Conservation (phyloP, 2,329 filamentous ascomycete species). For the Colletotrichum spaethianum region DNA sequence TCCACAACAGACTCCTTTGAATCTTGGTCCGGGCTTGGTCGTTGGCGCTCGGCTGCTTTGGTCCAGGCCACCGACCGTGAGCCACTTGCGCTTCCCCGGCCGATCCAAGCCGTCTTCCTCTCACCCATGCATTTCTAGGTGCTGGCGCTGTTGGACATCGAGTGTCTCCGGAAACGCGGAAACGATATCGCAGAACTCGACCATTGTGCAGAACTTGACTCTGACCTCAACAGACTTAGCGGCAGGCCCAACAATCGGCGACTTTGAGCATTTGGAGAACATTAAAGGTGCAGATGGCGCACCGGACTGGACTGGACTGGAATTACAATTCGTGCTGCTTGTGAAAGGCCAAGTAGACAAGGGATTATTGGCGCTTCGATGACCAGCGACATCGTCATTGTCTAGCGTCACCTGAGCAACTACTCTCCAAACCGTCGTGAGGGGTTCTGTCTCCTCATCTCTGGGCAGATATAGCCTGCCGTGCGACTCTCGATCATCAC, state of each 20-base stretch:
- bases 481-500: background rate
- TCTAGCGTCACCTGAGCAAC: background rate
- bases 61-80: constrained; percentile 4
- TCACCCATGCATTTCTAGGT: background rate
- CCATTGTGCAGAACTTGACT: no score
- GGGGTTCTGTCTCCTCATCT: background rate
- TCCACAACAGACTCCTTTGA: background rate
- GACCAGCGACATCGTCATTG: constrained; percentile 13
- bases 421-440: background rate
- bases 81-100: constrained; percentile 12
- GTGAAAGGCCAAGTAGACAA: background rate
- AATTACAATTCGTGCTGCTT: no score
- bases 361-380: background rate
- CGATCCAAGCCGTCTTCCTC: background rate
- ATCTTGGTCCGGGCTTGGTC: background rate
- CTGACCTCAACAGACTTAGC: background rate
- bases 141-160: background rate
- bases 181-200: no score
- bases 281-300: no score
- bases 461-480: background rate
- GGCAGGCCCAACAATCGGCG: no score
- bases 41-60: constrained; percentile 12
- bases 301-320: no score
- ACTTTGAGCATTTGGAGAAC: no score
- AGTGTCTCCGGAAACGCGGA: background rate